These are phyloP conservation scores for Saccharomyces hybrid DNA, from an alignment of 1,139 yeast genomes.

Conservation along the genomic window DNA sequence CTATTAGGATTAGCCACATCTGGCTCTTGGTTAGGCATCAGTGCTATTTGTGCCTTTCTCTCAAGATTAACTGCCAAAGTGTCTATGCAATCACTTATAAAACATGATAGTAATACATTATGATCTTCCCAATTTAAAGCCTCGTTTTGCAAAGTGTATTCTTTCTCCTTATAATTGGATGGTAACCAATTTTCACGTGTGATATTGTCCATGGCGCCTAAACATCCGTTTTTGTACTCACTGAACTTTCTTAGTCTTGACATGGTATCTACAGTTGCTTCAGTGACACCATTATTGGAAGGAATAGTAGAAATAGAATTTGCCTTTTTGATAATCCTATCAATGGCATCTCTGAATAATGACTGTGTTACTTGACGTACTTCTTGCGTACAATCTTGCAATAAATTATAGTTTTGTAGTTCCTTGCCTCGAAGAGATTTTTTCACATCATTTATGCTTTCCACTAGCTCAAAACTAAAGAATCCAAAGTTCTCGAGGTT, in stretches of 20 bases:
- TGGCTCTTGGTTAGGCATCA: constrained; percentile 35
- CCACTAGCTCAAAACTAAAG: constrained; percentile 42
- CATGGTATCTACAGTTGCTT: constrained; percentile 58
- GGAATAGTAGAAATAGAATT: constrained; percentile 39
- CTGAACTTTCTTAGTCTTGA: constrained; percentile 57
- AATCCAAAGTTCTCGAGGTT: constrained; percentile 37
- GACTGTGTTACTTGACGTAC: constrained; percentile 33
- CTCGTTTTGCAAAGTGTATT: constrained; percentile 18
- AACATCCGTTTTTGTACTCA: constrained; percentile 51
- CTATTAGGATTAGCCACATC: constrained; percentile 21
- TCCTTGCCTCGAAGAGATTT: constrained; percentile 25
- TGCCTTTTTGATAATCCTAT: constrained; percentile 47
- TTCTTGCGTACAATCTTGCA: constrained; percentile 17
- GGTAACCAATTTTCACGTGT: constrained; percentile 68
- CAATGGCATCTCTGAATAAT: constrained; percentile 47
- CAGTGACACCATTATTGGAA: constrained; percentile 60
- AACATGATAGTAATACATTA: constrained; percentile 50
- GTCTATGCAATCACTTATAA: constrained; percentile 68
- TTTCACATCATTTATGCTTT: constrained; percentile 27
- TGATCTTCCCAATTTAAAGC: constrained; percentile 35
- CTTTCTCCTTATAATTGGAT: constrained; percentile 33
- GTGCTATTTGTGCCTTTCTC: constrained; percentile 40
- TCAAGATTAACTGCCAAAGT: constrained; percentile 56
- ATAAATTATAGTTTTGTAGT: constrained; percentile 12
- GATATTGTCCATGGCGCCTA: constrained; percentile 42